Evolutionary conservation across 1,139 yeast species (phyloP).

Genomic region (Yamadazyma sp.): DNA sequence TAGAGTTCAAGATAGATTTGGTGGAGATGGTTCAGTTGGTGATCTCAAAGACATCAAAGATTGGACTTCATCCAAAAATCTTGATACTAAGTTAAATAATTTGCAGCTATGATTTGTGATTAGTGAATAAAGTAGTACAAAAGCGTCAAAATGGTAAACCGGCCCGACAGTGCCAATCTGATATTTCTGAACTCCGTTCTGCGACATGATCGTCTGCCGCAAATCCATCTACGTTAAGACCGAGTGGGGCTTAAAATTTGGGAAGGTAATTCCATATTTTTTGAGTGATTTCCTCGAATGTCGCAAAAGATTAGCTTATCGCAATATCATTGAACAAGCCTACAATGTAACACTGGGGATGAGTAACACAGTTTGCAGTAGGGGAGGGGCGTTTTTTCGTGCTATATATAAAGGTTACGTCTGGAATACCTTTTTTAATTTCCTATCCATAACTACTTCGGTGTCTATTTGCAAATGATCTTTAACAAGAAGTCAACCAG

Average conservation of each 20-base stretch:
- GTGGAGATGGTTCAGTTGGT: slow-evolving; percentile 1
- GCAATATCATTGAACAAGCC: background rate
- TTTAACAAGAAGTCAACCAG: background rate
- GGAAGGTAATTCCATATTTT: no score
- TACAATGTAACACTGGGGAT: background rate
- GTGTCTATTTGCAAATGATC: background rate
- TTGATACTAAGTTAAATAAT: background rate
- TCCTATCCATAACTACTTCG: background rate
- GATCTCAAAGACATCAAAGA: slow-evolving; percentile 3
- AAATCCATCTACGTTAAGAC: no score
- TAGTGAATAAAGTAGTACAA: no score
- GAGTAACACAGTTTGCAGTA: background rate
- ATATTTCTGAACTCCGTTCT: no score
- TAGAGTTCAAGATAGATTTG: slow-evolving; percentile 5
- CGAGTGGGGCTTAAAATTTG: no score
- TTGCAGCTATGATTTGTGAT: no score
- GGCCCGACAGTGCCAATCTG: no score
- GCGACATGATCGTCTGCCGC: no score
- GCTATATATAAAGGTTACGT: background rate
- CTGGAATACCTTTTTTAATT: no score
- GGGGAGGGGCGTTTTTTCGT: background rate
- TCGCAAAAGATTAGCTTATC: background rate
- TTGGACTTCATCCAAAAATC: background rate
- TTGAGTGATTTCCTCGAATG: background rate
- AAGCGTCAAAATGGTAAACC: no score